Conservation (phyloP, 306 rosid species). For the Lupinus albus region DNA sequence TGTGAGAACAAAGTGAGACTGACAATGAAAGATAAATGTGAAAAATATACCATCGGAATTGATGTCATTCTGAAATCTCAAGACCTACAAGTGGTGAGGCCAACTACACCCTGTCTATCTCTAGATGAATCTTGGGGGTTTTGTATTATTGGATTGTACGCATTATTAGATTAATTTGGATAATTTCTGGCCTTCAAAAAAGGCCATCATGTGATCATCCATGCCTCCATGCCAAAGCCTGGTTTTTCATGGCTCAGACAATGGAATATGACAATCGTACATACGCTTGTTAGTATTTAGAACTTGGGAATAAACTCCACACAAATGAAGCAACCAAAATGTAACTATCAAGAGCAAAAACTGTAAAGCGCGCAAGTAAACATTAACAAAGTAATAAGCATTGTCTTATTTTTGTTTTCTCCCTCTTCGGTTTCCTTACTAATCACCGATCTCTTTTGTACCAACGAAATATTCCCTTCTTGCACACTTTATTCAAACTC, state of each 20-base stretch:
- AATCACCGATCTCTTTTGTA: slow-evolving; percentile 15
- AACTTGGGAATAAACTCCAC: not conserved
- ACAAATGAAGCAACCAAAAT: not conserved
- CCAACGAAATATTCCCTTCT: slow-evolving; percentile 42
- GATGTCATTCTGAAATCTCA: not conserved
- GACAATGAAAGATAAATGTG: slow-evolving; percentile 23
- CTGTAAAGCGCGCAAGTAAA: not conserved
- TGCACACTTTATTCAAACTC: slow-evolving; percentile 61
- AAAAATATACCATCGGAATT: not conserved
- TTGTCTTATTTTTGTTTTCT: slow-evolving; percentile 2
- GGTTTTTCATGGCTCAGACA: not conserved
- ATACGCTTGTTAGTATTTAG: too few relatives aligned
- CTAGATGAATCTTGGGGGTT: not conserved
- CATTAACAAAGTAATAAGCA: slow-evolving; percentile 1
- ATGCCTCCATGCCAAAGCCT: not conserved
- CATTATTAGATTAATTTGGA: not conserved
- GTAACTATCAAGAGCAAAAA: slow-evolving; percentile 22
- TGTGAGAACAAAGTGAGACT: not conserved
- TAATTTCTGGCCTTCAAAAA: not conserved
- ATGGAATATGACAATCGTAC: not conserved
- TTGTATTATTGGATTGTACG: not conserved
- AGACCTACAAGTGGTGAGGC: too few relatives aligned
- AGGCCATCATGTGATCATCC: not conserved
- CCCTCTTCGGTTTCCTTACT: slow-evolving; percentile 1
- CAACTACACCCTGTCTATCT: too few relatives aligned